These are phyloP conservation scores for Serendipita indica DNA, from an alignment of 768 basidiomycete genomes.

Conservation along the genomic window DNA sequence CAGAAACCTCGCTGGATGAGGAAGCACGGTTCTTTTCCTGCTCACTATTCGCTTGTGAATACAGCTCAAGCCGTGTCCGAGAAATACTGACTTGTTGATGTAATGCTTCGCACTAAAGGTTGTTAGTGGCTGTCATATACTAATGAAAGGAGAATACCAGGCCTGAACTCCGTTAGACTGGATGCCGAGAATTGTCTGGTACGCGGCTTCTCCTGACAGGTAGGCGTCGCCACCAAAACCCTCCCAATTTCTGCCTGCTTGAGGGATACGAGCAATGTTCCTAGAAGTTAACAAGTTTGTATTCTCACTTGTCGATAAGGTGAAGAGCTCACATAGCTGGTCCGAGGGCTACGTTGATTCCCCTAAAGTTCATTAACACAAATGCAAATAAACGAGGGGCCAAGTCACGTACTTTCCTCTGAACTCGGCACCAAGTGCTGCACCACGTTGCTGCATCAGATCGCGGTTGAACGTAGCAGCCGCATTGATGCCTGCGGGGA, in stretches of 20 bases:
- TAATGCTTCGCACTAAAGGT: constrained; percentile 27
- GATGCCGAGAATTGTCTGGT: constrained; percentile 36
- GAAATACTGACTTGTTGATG: constrained; percentile 13
- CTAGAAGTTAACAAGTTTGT: constrained; percentile 1
- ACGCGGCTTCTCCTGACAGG: constrained; percentile 39
- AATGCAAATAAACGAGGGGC: not conserved
- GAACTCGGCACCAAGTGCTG: constrained; percentile 45
- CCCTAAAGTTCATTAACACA: not conserved
- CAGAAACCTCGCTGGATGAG: constrained; percentile 28
- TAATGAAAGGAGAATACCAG: not conserved
- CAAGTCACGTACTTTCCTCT: constrained; percentile 37
- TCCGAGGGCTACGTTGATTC: constrained; percentile 28
- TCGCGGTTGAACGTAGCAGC: constrained; percentile 39
- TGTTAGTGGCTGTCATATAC: constrained; percentile 17
- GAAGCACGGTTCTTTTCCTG: constrained; percentile 25
- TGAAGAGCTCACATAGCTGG: constrained; percentile 32
- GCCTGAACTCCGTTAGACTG: constrained; percentile 33
- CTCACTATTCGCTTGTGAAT: constrained; percentile 23
- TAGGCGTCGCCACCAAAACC: constrained; percentile 34
- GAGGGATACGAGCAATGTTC: constrained; percentile 32
- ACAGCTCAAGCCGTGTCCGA: not conserved
- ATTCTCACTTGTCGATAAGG: not conserved
- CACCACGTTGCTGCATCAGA: constrained; percentile 41
- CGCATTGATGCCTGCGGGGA: constrained; percentile 38
- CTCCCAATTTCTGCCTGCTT: constrained; percentile 40